Conservation (phyloP, 768 basidiomycete genomes). For the Arthromyces matolae region DNA sequence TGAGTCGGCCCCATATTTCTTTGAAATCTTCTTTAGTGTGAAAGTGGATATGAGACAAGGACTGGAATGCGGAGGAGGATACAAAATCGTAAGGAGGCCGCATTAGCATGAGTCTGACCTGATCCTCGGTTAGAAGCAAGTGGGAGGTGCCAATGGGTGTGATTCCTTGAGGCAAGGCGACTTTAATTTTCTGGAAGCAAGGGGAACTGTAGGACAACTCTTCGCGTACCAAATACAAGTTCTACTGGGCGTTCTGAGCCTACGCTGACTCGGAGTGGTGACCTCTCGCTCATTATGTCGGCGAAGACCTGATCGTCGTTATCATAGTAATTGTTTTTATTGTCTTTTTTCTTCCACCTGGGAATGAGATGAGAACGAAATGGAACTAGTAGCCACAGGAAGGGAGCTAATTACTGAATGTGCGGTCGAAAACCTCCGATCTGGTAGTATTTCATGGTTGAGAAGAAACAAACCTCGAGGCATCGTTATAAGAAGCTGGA, state of each 20-base stretch:
- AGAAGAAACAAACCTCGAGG: background rate
- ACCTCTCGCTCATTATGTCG: slow-evolving; percentile 23
- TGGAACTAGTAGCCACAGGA: background rate
- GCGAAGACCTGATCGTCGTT: slow-evolving; percentile 34
- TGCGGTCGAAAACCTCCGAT: slow-evolving; percentile 24
- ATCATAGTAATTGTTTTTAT: slow-evolving; percentile 14
- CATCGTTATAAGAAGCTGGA: too few species aligned
- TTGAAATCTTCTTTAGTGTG: slow-evolving; percentile 24
- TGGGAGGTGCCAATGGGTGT: slow-evolving; percentile 41
- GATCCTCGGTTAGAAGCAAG: slow-evolving; percentile 36
- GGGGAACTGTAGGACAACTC: background rate
- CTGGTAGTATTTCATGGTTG: slow-evolving; percentile 23
- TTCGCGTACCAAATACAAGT: slow-evolving; percentile 41
- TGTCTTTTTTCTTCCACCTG: too few species aligned
- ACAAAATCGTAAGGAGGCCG: slow-evolving; percentile 10
- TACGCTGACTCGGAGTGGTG: slow-evolving; percentile 34
- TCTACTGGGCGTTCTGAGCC: slow-evolving; percentile 27
- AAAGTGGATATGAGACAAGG: slow-evolving; percentile 48
- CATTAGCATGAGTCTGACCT: slow-evolving; percentile 22
- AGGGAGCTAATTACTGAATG: slow-evolving; percentile 19
- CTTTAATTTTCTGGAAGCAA: background rate
- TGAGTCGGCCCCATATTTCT: slow-evolving; percentile 36
- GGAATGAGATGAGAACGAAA: background rate
- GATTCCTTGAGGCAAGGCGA: slow-evolving; percentile 32
- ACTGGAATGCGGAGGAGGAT: slow-evolving; percentile 31